Evolutionary conservation across 2,329 filamentous ascomycete species (phyloP).

Genomic region (Akanthomyces lecanii): DNA sequence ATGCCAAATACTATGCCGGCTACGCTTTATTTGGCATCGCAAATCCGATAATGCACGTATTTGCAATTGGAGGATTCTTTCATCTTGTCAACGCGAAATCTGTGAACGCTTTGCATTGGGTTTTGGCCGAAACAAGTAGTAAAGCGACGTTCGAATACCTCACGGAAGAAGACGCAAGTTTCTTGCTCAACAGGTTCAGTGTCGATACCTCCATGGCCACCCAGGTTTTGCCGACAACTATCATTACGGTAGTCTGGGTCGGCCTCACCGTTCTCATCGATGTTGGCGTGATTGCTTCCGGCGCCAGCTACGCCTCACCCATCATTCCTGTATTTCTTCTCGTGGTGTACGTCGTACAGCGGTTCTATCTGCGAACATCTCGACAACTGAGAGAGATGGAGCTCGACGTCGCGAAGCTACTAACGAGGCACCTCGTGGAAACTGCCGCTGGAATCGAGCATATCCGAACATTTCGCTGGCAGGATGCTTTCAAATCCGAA

Average conservation of each 20-base stretch:
- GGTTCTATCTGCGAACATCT: conserved; percentile 33
- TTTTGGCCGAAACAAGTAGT: background rate
- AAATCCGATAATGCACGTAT: background rate
- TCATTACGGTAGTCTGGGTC: background rate
- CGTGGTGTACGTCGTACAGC: conserved; percentile 27
- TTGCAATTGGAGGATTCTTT: background rate
- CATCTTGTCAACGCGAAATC: background rate
- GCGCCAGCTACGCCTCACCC: conserved; percentile 28
- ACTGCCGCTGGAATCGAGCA: conserved; percentile 41
- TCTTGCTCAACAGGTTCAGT: conserved; percentile 24
- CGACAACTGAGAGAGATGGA: conserved; percentile 34
- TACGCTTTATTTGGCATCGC: background rate
- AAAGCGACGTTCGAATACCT: background rate
- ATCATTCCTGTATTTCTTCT: conserved; percentile 25
- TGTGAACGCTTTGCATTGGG: background rate
- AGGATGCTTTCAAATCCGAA: conserved; percentile 35
- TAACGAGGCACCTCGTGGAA: conserved; percentile 37
- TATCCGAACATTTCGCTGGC: conserved; percentile 52
- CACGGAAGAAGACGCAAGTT: conserved; percentile 21
- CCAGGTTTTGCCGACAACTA: conserved; percentile 20
- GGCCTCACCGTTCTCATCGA: conserved; percentile 17
- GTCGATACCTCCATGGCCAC: conserved; percentile 26
- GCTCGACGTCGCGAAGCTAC: conserved; percentile 31
- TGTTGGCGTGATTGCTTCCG: conserved; percentile 19
- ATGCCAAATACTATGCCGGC: conserved; percentile 3